Percentiles rank a stretch among this genome's conserved stretches.
Evolutionary conservation across 192 early-diverging fungal species (phyloP).

Genomic region (Chytriomyces hyalinus): DNA sequence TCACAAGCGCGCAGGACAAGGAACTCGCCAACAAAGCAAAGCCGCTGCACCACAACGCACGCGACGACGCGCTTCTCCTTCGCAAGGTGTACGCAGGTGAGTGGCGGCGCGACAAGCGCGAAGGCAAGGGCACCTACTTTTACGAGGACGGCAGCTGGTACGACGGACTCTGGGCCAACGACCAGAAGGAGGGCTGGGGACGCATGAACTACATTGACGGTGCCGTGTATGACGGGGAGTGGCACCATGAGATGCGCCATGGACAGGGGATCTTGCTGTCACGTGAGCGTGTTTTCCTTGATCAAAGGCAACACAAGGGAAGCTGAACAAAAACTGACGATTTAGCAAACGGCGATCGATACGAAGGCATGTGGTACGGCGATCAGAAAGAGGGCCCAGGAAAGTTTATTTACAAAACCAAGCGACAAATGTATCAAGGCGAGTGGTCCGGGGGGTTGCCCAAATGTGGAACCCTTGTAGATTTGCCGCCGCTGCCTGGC

Average conservation of each 20-base stretch:
- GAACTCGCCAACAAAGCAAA: background rate
- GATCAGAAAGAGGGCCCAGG: constrained; percentile 69
- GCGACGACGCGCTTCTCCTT: constrained; percentile 31
- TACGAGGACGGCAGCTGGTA: constrained; percentile 60
- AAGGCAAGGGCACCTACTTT: constrained; percentile 61
- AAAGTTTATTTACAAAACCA: constrained; percentile 58
- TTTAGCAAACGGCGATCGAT: constrained; percentile 61
- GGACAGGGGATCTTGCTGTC: constrained; percentile 62
- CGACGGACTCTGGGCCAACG: constrained; percentile 59
- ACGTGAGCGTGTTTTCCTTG: constrained; percentile 33
- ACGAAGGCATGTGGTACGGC: constrained; percentile 66
- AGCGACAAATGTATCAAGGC: constrained; percentile 64
- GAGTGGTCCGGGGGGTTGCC: constrained; percentile 63
- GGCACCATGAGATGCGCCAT: constrained; percentile 61
- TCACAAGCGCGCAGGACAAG: background rate
- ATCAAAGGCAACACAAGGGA: background rate
- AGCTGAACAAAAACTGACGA: background rate
- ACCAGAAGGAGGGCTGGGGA: constrained; percentile 65
- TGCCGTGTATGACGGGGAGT: constrained; percentile 65
- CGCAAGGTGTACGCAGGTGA: constrained; percentile 64
- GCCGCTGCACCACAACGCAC: background rate
- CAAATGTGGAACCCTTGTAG: constrained; percentile 60
- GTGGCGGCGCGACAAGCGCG: constrained; percentile 56
- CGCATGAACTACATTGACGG: constrained; percentile 56
- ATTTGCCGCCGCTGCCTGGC: constrained; percentile 52